Conservation (phyloP, 2,329 filamentous ascomycete genomes). For the Neonectria faginata region DNA sequence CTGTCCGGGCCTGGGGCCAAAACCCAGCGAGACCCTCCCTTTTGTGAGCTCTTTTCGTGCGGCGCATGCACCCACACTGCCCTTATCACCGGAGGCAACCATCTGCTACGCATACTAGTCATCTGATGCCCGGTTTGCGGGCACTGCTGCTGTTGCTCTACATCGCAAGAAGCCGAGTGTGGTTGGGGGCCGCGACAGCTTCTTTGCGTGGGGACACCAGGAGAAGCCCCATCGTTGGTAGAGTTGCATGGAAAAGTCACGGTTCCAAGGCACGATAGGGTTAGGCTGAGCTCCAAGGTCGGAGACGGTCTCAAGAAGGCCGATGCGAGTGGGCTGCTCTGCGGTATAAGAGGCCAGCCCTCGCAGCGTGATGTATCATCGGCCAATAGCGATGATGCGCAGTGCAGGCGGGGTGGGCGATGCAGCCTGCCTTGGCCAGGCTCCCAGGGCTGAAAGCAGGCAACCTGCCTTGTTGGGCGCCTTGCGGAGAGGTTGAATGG, state of each 20-base stretch:
- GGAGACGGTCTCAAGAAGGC: slow-evolving; percentile 9
- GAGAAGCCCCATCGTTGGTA: slow-evolving; percentile 1
- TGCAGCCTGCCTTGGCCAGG: slow-evolving; percentile 38
- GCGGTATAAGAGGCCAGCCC: slow-evolving; percentile 35
- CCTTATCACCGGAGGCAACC: slow-evolving; percentile 36
- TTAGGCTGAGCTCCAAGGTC: slow-evolving; percentile 17
- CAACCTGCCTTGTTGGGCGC: slow-evolving; percentile 34
- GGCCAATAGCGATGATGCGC: slow-evolving; percentile 32
- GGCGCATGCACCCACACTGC: slow-evolving; percentile 29
- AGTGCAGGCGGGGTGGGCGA: slow-evolving; percentile 32
- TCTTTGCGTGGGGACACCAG: slow-evolving; percentile 23
- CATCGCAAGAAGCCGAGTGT: slow-evolving; percentile 1
- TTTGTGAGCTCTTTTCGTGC: slow-evolving; percentile 33
- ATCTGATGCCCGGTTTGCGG: slow-evolving; percentile 38
- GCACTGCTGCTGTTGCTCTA: slow-evolving; percentile 14
- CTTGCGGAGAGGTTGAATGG: slow-evolving; percentile 18
- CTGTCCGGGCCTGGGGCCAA: slow-evolving; percentile 2
- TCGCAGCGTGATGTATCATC: slow-evolving; percentile 9
- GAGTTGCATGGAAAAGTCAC: slow-evolving; percentile 26
- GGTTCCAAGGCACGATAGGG: slow-evolving; percentile 22
- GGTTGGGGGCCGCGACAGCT: slow-evolving; percentile 7
- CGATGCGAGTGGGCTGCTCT: slow-evolving; percentile 7
- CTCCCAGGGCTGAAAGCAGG: slow-evolving; percentile 36
- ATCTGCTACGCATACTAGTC: slow-evolving; percentile 27
- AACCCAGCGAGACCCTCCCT: slow-evolving; percentile 20